Percentiles rank a stretch among this genome's conserved stretches.
These are phyloP conservation scores for Candida maesae DNA, from an alignment of 805 yeast genomes.

Conservation along the genomic window DNA sequence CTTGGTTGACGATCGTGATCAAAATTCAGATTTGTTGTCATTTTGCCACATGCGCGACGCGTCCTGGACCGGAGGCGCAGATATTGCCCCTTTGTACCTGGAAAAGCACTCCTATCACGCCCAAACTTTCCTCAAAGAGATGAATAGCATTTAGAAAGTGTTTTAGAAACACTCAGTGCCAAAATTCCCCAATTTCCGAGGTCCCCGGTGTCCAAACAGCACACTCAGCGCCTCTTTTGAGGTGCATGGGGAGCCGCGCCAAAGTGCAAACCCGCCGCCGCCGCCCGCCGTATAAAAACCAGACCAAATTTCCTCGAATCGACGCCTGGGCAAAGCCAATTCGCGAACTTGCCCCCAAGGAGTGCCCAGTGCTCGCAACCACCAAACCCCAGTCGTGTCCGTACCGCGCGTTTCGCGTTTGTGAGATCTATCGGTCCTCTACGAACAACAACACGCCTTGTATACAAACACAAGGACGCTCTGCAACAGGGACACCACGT, in stretches of 20 bases:
- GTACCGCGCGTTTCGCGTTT: constrained; percentile 3
- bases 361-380: constrained; percentile 6
- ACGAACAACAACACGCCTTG: no score
- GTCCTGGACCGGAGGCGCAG: background rate
- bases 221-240: no score
- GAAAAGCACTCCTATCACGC: no score
- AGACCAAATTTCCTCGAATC: constrained; percentile 13
- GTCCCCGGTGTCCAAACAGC: no score
- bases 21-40: constrained; percentile 1
- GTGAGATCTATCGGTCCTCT: no score
- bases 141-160: no score
- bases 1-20: background rate
- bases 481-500: background rate
- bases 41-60: background rate
- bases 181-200: background rate
- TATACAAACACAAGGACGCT: background rate
- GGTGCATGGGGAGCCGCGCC: no score
- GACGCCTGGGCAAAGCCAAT: background rate
- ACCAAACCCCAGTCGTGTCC: constrained; percentile 3
- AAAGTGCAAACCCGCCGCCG: constrained; percentile 3
- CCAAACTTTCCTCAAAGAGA: no score
- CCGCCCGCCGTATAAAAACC: constrained; percentile 16
- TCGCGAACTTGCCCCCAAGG: background rate
- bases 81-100: background rate
- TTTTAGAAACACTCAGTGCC: background rate